Base-by-base conservation (phyloP, 805 yeast genomes). In the Lachancea mirantina region DNA sequence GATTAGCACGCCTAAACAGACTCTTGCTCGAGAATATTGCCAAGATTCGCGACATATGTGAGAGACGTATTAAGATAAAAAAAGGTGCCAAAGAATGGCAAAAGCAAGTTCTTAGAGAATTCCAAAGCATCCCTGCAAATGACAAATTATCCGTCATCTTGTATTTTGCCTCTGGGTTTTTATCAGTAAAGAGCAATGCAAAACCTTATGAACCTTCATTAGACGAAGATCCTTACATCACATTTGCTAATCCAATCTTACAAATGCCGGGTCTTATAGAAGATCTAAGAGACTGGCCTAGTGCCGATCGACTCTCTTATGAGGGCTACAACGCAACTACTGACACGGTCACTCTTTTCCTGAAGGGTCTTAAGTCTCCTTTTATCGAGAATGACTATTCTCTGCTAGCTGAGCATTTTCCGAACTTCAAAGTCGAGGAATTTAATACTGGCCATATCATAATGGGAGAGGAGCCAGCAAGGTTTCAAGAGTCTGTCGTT, bases 301-400 rank as follows among this genome's bases (percentile, higher is more conserved):
- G 36, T 28, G 19, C 28, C 4, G 41, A 35, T 4, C 26, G 29
- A 10, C 40, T 32, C 3, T 36, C 34, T 14, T 28, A 19, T 6
- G 30, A 23, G 2, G 39, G 35, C 4, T 32, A 31, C 8, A 30
- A 30, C 7, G 16, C 19, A 6, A 26, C 36, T 10, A 38, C 47
- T 7, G 29, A 39, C 5, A 54, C 53, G 18, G 65, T 68, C 1
- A 61, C 65, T 2, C 40, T 68, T 25, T 65, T 74, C 30, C 51
- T 74, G 47, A 61, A 63, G 35, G 78, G 70, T 3, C 35, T 49
- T 11, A 36, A 57, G 10, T 69, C 76, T 2, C 46, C 52, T 0
- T 67, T 73, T 35, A 61, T 74, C 10, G 48, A 46, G 10, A 56
- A 55, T 3, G 40, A 59, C 28, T 28, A 55, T 52, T 22, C 39